A percentile compares a stretch with the other conserved stretches of the same genome.
Conservation (phyloP, 306 rosid genomes). For the Hippophae tibetana region DNA sequence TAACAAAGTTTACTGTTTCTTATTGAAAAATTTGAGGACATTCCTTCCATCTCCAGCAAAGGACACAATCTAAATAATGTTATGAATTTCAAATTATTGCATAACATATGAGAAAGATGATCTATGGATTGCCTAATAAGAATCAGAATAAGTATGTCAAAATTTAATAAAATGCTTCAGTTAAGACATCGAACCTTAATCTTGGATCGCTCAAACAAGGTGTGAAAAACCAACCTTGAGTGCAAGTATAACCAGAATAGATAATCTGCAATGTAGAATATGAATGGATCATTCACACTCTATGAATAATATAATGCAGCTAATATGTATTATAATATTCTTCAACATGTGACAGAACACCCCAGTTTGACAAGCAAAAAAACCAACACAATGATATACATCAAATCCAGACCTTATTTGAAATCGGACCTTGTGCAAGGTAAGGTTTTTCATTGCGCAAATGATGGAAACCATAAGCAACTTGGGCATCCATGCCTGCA, state of each 20-base stretch:
- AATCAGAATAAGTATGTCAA: not conserved
- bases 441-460: conserved; percentile 82
- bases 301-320: not conserved
- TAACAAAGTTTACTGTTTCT: no score
- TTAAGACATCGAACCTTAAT: conserved; percentile 57
- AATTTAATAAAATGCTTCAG: not conserved
- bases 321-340: no score
- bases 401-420: conserved; percentile 63
- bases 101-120: no score
- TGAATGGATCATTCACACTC: conserved; percentile 8
- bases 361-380: no score
- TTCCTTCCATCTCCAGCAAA: no score
- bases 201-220: conserved; percentile 79
- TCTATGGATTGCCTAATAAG: not conserved
- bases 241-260: conserved; percentile 83
- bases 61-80: no score
- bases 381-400: no score
- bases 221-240: conserved; percentile 97
- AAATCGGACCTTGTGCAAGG: conserved; percentile 85
- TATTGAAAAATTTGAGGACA: no score
- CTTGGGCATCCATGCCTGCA: conserved; percentile 98
- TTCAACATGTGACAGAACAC: not conserved
- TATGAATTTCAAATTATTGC: no score
- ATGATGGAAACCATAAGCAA: conserved; percentile 94
- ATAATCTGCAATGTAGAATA: conserved; percentile 41